Evolutionary conservation across 257 asterid species (phyloP).

Genomic region (Nicotiana tomentosiformis): DNA sequence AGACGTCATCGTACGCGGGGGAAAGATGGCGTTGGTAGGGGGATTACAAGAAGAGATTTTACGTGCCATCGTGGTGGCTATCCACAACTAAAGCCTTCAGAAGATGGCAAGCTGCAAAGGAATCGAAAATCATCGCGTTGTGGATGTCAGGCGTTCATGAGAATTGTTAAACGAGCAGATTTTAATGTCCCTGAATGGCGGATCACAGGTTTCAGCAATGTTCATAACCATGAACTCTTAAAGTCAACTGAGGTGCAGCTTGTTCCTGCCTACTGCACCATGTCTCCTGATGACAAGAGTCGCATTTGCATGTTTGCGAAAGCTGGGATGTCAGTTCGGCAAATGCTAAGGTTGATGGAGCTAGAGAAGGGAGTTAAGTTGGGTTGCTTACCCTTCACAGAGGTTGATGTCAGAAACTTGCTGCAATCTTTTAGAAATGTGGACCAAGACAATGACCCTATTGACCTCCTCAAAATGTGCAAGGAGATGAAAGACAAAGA

Average conservation of each 20-base stretch:
- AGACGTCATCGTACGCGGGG: constrained; percentile 96
- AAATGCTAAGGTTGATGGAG: constrained; percentile 93
- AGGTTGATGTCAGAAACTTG: constrained; percentile 87
- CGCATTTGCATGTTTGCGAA: constrained; percentile 89
- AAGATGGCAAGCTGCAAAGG: constrained; percentile 75
- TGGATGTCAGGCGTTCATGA: constrained; percentile 96
- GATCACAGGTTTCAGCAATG: constrained; percentile 80
- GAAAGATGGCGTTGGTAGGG: constrained; percentile 94
- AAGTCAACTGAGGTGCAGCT: constrained; percentile 92
- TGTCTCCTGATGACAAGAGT: constrained; percentile 81
- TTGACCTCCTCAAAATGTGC: constrained; percentile 88
- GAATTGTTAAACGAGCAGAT: constrained; percentile 79
- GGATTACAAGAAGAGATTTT: constrained; percentile 90
- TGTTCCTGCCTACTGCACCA: constrained; percentile 94
- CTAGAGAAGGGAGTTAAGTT: constrained; percentile 90
- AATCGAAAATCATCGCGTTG: constrained; percentile 90
- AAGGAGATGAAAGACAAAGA: constrained; percentile 85
- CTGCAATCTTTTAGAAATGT: constrained; percentile 82
- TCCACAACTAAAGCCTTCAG: constrained; percentile 68
- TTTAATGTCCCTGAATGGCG: constrained; percentile 84
- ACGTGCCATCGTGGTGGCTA: constrained; percentile 98
- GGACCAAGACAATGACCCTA: constrained; percentile 79
- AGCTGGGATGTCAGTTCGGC: constrained; percentile 95
- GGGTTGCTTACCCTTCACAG: constrained; percentile 91
- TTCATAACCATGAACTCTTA: constrained; percentile 89